phyloP scores from a whole-genome alignment of 1,284 basidiomycete species.

The Apiotrichum domesticum region DNA sequence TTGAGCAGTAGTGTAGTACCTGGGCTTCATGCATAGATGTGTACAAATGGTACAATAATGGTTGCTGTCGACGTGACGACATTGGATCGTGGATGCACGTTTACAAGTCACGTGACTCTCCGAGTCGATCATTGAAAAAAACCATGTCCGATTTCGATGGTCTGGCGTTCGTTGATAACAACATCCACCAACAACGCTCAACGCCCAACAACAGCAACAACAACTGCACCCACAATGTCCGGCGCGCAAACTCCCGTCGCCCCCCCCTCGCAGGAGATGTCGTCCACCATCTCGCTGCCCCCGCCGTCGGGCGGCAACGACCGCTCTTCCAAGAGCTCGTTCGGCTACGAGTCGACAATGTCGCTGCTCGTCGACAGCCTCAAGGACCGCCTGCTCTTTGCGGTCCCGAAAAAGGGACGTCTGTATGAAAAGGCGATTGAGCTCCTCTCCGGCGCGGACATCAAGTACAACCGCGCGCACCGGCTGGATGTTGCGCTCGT shows the following conservation, averaged over 20 bases:
- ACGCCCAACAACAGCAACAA: no score
- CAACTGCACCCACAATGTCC: conserved; percentile 6
- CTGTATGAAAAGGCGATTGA: conserved; percentile 89
- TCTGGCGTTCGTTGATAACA: no score
- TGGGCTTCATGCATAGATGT: no score
- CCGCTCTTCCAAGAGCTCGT: conserved; percentile 24
- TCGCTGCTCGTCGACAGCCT: conserved; percentile 54
- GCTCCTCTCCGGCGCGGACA: conserved; percentile 84
- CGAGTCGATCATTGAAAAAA: no score
- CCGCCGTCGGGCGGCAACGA: conserved; percentile 14
- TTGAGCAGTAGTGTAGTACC: background rate
- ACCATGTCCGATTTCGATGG: no score
- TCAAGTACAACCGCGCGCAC: conserved; percentile 86
- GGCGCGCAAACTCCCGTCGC: conserved; percentile 11
- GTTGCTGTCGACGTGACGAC: no score
- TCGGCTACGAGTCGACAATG: conserved; percentile 47
- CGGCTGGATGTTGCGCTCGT: conserved; percentile 88
- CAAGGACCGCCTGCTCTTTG: conserved; percentile 75
- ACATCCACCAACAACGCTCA: no score
- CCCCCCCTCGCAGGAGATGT: background rate
- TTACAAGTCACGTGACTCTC: no score
- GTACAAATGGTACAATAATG: no score
- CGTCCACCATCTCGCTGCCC: conserved; percentile 13
- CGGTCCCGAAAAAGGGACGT: conserved; percentile 96
- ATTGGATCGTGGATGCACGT: no score